Percentiles rank a stretch among this genome's conserved stretches.
Evolutionary conservation across 768 basidiomycete genomes (phyloP).

Genomic region (Gloeopeniophorella convolvens): DNA sequence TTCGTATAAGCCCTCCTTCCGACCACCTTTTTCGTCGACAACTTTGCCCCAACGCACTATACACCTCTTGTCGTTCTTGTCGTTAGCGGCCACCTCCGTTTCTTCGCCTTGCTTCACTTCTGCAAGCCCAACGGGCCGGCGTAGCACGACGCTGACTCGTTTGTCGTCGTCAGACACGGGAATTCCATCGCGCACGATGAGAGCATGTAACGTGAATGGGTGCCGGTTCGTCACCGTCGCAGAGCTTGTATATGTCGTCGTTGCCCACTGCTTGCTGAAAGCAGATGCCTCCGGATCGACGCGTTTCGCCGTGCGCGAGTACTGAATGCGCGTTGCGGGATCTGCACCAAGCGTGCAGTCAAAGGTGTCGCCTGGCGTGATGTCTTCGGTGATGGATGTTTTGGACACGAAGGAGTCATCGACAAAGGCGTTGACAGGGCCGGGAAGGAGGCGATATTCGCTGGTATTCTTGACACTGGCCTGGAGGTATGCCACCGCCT

Average conservation of each 20-base stretch:
- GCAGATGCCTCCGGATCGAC: conserved; percentile 34
- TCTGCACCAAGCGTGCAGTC: conserved; percentile 46
- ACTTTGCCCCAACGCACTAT: conserved; percentile 32
- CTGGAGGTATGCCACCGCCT: conserved; percentile 43
- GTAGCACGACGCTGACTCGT: conserved; percentile 39
- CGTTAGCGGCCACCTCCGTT: conserved; percentile 18
- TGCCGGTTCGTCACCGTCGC: conserved; percentile 44
- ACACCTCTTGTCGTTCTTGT: conserved; percentile 21
- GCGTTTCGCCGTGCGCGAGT: conserved; percentile 35
- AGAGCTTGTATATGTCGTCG: conserved; percentile 34
- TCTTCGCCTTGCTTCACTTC: conserved; percentile 37
- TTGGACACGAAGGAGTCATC: conserved; percentile 54
- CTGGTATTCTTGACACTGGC: conserved; percentile 46
- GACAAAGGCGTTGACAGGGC: conserved; percentile 47
- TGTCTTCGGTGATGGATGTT: conserved; percentile 41
- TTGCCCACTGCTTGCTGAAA: conserved; percentile 38
- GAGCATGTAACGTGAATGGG: conserved; percentile 35
- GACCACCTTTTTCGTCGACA: conserved; percentile 40
- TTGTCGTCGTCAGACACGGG: conserved; percentile 34
- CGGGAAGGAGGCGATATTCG: conserved; percentile 49
- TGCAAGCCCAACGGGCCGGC: conserved; percentile 41
- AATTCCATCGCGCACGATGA: conserved; percentile 43
- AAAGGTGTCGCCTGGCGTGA: conserved; percentile 46
- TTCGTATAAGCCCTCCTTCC: conserved; percentile 51
- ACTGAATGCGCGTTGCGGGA: conserved; percentile 29